A percentile compares a stretch with the other conserved stretches of the same genome.
Conservation (phyloP, 495 filamentous ascomycete species). For the Aspergillus haitiensis region DNA sequence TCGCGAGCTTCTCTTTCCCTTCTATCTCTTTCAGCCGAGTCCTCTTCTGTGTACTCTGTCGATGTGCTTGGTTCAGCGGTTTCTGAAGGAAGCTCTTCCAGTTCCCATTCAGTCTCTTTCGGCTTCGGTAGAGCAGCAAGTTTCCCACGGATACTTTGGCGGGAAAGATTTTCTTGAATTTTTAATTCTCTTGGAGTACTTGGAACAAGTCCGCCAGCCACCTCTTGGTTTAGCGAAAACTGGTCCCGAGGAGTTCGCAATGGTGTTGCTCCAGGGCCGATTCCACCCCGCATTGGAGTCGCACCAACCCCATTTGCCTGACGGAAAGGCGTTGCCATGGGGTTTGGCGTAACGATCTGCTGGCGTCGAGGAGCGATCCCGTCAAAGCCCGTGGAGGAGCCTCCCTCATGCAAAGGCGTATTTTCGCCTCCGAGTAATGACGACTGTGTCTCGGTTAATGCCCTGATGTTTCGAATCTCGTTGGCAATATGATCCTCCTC, state of each 20-base stretch:
- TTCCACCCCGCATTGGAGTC: constrained; percentile 62
- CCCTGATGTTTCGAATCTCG: constrained; percentile 91
- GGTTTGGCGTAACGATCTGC: constrained; percentile 85
- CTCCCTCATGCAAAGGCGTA: constrained; percentile 78
- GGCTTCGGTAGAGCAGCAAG: constrained; percentile 87
- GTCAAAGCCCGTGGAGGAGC: constrained; percentile 83
- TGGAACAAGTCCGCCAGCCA: constrained; percentile 60
- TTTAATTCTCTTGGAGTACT: constrained; percentile 78
- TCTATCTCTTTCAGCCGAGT: constrained; percentile 79
- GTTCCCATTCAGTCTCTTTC: constrained; percentile 85
- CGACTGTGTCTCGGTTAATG: constrained; percentile 93
- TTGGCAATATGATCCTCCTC: constrained; percentile 95
- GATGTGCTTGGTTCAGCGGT: constrained; percentile 58
- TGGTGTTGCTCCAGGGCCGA: constrained; percentile 75
- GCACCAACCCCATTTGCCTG: constrained; percentile 66
- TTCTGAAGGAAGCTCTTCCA: constrained; percentile 85
- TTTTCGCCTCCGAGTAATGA: constrained; percentile 93
- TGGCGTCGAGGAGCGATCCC: constrained; percentile 79
- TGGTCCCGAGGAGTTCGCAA: constrained; percentile 88
- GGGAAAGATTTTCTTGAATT: constrained; percentile 68
- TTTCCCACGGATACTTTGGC: constrained; percentile 63
- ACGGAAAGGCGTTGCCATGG: constrained; percentile 87
- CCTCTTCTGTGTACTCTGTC: constrained; percentile 67
- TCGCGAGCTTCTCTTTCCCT: constrained; percentile 67
- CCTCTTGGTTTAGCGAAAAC: constrained; percentile 76